These are phyloP conservation scores for Ailanthus altissimus DNA, from an alignment of 345 rosid species.

Conservation along the genomic window DNA sequence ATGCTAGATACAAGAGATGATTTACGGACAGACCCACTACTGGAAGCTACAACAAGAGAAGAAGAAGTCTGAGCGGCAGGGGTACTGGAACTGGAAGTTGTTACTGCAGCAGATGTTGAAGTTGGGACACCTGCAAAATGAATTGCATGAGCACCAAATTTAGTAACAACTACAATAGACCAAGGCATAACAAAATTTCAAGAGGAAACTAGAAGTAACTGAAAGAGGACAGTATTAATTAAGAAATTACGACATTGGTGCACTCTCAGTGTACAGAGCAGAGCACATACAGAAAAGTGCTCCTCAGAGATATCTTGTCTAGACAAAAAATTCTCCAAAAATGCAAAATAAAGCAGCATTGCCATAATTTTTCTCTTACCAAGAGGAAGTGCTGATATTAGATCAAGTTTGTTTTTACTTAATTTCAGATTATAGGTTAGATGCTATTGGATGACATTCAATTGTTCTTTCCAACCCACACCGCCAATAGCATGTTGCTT, in stretches of 20 bases:
- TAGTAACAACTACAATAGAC: neutral
- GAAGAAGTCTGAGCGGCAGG: constrained; percentile 52
- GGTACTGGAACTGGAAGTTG: constrained; percentile 43
- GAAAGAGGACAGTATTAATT: neutral
- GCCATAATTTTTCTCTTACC: neutral
- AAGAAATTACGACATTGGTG: neutral
- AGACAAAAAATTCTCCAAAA: neutral
- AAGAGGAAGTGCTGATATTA: neutral
- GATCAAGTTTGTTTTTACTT: neutral
- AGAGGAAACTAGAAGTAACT: neutral
- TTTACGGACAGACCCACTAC: constrained; percentile 81
- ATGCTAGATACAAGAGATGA: constrained; percentile 1
- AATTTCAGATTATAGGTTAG: neutral
- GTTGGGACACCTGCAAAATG: constrained; percentile 52
- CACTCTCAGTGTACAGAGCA: neutral
- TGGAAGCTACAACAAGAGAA: constrained; percentile 62
- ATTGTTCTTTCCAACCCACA: neutral
- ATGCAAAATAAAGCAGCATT: neutral
- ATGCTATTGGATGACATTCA: neutral
- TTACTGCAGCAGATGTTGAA: constrained; percentile 52
- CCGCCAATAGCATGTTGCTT: neutral
- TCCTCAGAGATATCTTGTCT: neutral
- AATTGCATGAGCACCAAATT: constrained; percentile 5
- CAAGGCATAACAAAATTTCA: neutral
- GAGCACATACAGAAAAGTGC: neutral